phyloP scores from a whole-genome alignment of 2,329 filamentous ascomycete genomes.

The Cyphellophora europaea region DNA sequence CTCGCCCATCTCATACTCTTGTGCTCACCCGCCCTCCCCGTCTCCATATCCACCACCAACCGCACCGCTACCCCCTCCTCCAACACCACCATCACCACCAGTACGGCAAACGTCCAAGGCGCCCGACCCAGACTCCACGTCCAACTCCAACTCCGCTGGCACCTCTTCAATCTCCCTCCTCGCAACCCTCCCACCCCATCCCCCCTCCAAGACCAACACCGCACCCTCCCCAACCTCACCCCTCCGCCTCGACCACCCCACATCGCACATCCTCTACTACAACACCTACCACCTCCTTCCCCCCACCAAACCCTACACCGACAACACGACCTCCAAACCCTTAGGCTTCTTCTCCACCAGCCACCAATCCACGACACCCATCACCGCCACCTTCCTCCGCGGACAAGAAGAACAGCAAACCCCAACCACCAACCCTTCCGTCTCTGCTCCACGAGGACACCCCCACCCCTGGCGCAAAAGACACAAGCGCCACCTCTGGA shows the following conservation, averaged over 20 bases:
- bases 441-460: too few relatives aligned
- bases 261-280: too few relatives aligned
- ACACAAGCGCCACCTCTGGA: neutral
- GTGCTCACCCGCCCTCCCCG: neutral
- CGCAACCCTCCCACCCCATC: neutral
- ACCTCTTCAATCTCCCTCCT: too few relatives aligned
- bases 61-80: neutral
- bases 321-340: neutral
- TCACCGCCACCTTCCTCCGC: neutral
- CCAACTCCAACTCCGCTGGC: too few relatives aligned
- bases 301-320: too few relatives aligned
- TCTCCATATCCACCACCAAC: neutral
- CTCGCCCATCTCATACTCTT: neutral
- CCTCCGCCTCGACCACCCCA: neutral
- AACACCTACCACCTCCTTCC: too few relatives aligned
- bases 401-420: slow-evolving; percentile 1
- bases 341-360: neutral
- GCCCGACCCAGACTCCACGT: neutral
- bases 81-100: too few relatives aligned
- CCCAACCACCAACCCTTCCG: too few relatives aligned
- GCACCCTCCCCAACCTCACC: neutral
- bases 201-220: neutral
- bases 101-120: too few relatives aligned
- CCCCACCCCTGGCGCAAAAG: neutral
- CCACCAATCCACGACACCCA: neutral